Evolutionary conservation across 139 green algal species (phyloP).

Genomic region (Trebouxia sp.): DNA sequence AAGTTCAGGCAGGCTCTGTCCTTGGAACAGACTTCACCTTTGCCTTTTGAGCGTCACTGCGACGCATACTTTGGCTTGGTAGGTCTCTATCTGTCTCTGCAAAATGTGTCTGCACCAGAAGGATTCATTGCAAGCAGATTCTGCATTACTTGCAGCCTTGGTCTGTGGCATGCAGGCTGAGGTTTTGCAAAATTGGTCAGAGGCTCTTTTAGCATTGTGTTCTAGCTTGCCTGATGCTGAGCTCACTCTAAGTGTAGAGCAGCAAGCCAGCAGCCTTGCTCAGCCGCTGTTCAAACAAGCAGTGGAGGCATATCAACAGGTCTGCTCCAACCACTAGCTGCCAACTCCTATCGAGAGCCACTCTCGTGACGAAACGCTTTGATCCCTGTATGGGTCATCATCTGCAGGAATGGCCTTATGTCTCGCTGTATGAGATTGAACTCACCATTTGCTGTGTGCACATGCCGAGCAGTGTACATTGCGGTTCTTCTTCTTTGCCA

Average conservation of each 20-base stretch:
- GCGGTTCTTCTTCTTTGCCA: too few species aligned
- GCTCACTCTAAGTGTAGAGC: conserved; percentile 33
- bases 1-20: conserved; percentile 35
- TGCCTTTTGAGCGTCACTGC: not conserved
- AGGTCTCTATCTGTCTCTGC: too few species aligned
- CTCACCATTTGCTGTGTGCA: too few species aligned
- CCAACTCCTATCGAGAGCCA: not conserved
- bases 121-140: too few species aligned
- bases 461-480: too few species aligned
- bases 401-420: too few species aligned
- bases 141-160: too few species aligned
- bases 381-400: too few species aligned
- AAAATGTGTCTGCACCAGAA: too few species aligned
- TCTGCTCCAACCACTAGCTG: not conserved
- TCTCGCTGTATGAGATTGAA: too few species aligned
- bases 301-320: conserved; percentile 54
- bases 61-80: conserved; percentile 44
- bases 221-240: conserved; percentile 40
- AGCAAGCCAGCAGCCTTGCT: conserved; percentile 29
- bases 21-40: not conserved
- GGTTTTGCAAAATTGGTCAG: conserved; percentile 52
- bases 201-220: conserved; percentile 36
- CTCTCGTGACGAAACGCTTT: too few species aligned
- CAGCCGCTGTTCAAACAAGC: conserved; percentile 37
- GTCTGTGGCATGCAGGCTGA: conserved; percentile 57